Conservation (phyloP, 1,284 basidiomycete genomes). For the Calocybe gambosa region DNA sequence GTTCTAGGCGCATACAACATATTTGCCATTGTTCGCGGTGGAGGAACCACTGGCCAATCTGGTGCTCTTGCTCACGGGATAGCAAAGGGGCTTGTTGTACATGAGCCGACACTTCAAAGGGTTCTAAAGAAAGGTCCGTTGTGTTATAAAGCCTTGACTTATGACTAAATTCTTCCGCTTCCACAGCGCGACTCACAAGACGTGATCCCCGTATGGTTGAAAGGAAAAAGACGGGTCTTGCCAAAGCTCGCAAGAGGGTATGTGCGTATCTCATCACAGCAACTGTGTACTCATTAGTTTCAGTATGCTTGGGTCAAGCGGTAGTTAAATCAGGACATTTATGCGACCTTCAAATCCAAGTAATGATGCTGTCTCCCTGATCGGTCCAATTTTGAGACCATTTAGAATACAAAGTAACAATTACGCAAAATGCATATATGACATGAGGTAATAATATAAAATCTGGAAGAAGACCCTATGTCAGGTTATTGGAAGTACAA, state of each 20-base stretch:
- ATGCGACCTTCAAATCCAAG: neutral
- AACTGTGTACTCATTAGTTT: slow-evolving; percentile 9
- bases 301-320: slow-evolving; percentile 96
- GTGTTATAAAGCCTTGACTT: neutral
- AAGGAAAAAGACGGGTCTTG: slow-evolving; percentile 90
- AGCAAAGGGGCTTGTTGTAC: slow-evolving; percentile 73
- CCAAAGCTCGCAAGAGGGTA: slow-evolving; percentile 90
- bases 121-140: slow-evolving; percentile 70
- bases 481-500: slow-evolving; percentile 72
- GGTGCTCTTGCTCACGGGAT: slow-evolving; percentile 86
- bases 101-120: slow-evolving; percentile 58
- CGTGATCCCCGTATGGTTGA: slow-evolving; percentile 98
- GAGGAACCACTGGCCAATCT: slow-evolving; percentile 86
- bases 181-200: slow-evolving; percentile 75
- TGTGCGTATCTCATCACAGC: slow-evolving; percentile 27
- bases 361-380: neutral
- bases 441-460: slow-evolving; percentile 18
- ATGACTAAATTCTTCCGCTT: neutral
- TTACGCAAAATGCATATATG: slow-evolving; percentile 11
- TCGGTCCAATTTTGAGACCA: neutral
- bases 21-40: slow-evolving; percentile 84
- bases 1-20: slow-evolving; percentile 91
- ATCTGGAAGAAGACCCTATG: slow-evolving; percentile 3
- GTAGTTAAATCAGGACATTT: slow-evolving; percentile 31
- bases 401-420: neutral